These are phyloP conservation scores for Ramaria sp. DNA, from an alignment of 768 basidiomycete genomes.

Conservation along the genomic window DNA sequence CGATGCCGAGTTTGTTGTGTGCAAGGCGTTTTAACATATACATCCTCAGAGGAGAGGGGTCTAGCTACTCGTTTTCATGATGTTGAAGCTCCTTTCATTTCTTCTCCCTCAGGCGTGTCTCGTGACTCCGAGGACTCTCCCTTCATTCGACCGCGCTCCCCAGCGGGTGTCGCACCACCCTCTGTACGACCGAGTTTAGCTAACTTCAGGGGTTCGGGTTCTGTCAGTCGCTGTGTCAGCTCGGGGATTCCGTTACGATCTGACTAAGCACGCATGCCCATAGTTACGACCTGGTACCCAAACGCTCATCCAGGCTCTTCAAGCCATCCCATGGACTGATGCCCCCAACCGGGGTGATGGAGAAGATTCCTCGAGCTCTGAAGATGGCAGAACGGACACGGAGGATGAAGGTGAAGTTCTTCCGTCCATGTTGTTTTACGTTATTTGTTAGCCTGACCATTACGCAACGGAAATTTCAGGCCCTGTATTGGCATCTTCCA, in stretches of 20 bases:
- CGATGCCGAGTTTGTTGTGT: neutral
- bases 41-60: neutral
- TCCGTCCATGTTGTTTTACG: neutral
- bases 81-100: neutral
- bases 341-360: conserved; percentile 61
- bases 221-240: conserved; percentile 34
- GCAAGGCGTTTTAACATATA: neutral
- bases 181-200: conserved; percentile 32
- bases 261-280: neutral
- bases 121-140: conserved; percentile 39
- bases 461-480: conserved; percentile 7
- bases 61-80: neutral
- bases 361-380: conserved; percentile 52
- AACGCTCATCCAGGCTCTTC: conserved; percentile 79
- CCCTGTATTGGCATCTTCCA: conserved; percentile 56
- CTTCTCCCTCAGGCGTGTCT: neutral
- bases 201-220: conserved; percentile 57
- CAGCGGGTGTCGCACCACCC: conserved; percentile 28
- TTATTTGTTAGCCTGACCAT: neutral
- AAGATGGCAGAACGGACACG: conserved; percentile 36
- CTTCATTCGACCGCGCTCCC: conserved; percentile 68
- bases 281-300: conserved; percentile 86
- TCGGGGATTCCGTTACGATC: neutral
- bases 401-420: conserved; percentile 1
- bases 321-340: conserved; percentile 72